Evolutionary conservation across 1,139 yeast genomes (phyloP), one percentile per base, ranked within the genome.

Genomic region (Candida sojae): DNA sequence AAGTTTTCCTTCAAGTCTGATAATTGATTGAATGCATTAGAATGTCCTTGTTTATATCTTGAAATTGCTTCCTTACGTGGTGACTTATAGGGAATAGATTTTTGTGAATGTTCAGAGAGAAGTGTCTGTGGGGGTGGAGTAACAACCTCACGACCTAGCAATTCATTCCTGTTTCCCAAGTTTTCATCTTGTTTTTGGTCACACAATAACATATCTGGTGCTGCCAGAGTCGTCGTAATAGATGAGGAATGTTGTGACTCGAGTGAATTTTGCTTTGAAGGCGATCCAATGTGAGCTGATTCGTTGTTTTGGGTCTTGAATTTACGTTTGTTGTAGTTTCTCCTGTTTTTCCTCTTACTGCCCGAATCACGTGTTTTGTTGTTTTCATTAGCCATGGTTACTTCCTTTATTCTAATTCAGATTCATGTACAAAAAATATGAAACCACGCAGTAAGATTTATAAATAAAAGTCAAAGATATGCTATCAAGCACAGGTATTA

Each of bases 41-140:
- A 69, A 53, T 62, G 69, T 45, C 64, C 66, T 39, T 63, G 65
- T 48, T 70, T 70, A 56, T 74, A 66, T 39, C 80, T 58, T 70
- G 71, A 63, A 6, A 75, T 60, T 2, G 77, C 61, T 53, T 71
- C 77, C 56, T 64, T 71, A 33, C 80, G 58, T 6, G 80, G 80
- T 43, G 52, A 39, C 26, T 45, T 49, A 25, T 51, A 49, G 9
- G 8, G 8, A 21, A n/a, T 35, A 12, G 33, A 13, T 21, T 43
- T 30, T 10, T 35, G 42, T 6, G 11, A 11, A 17, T 33, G 39
- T 12, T 31, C 42, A 11, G 26, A n/a, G 7, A 26, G 28, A 3
- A 46, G 40, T 25, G 42, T n/a, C n/a, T 44, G 30, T 39, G 46
- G 40, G 21, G 28, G 35, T 39, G 39, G 34, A 8, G 34, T 6